Base-by-base conservation (phyloP, 768 basidiomycete species). In the Hygrophorus russula region DNA sequence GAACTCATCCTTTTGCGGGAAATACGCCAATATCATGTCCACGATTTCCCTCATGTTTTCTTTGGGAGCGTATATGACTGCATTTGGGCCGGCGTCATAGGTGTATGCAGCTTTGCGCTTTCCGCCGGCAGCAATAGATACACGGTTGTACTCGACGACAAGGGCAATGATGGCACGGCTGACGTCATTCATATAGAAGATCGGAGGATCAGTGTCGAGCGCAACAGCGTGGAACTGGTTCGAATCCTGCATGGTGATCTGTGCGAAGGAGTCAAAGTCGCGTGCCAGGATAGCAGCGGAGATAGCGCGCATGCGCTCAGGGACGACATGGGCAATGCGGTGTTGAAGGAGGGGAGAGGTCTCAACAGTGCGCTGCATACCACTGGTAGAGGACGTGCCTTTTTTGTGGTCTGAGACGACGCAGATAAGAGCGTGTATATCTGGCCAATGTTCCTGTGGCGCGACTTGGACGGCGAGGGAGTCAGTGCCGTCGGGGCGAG, bases 121-220 rank as follows among this genome's bases (percentile, higher is more conserved):
- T 2, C 67, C 36, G 61, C 75, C 58, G 47, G 63, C 45, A 31
- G 67, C 79, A 29, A 82, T 62, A 1, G 78, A 69, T 15, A 87
- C 69, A 14, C 93, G 78, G 66, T 99, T 99, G 68, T 91, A 80
- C 65, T 98, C 96, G 33, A 85, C 82, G 51, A 99, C 72, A 56
- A 97, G 63, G 5, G 81, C 70, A 58, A 99, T 89, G 65, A 99
- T 89, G n/a, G 88, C 62, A n/a, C 86, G 74, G 45, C 81, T 85
- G 53, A 94, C 89, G 63, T 99, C 96, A 68, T 97, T 97, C 79
- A 99, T 82, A 71, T 99, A 99, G 63, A 99, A 98, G 63, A 98
- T 98, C 34, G 96, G 96, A 1, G 96, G 96, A 34, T 84, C 78
- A 0, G 96, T 98, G 65, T 99, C 96, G 50, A 98, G 81, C 39